Evolutionary conservation across 148 eudicot species (phyloP).

Genomic region (Diospyros kaki): DNA sequence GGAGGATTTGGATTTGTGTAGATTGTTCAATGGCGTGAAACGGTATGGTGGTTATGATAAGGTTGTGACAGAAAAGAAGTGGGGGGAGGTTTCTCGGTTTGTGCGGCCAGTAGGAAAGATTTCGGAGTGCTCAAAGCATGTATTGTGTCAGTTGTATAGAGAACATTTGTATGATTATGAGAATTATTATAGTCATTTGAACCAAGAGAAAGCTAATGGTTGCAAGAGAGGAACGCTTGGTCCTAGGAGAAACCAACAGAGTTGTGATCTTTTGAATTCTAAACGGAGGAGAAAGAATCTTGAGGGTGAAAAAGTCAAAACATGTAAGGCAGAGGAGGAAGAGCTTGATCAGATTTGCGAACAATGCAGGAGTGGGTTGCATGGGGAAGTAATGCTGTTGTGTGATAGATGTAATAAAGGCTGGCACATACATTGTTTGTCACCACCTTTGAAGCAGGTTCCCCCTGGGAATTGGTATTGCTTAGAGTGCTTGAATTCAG

Average conservation of each 20-base stretch:
- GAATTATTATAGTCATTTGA: conserved; percentile 54
- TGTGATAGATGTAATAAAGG: conserved; percentile 98
- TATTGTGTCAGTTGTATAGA: conserved; percentile 65
- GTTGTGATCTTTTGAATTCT: conserved; percentile 30
- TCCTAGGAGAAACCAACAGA: conserved; percentile 39
- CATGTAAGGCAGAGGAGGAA: conserved; percentile 40
- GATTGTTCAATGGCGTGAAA: conserved; percentile 84
- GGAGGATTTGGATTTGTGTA: conserved; percentile 90
- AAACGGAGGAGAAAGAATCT: conserved; percentile 66
- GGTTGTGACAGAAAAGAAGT: conserved; percentile 79
- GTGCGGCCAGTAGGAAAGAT: conserved; percentile 60
- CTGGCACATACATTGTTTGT: conserved; percentile 91
- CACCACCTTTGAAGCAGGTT: conserved; percentile 77
- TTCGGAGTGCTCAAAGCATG: conserved; percentile 85
- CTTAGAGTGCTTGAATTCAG: conserved; percentile 89
- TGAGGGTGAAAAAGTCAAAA: conserved; percentile 50
- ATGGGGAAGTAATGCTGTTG: conserved; percentile 93
- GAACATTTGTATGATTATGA: conserved; percentile 94
- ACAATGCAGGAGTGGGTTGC: conserved; percentile 93
- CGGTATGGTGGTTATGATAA: conserved; percentile 90
- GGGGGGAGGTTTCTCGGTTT: conserved; percentile 89
- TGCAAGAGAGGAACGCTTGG: conserved; percentile 33
- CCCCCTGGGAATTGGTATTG: conserved; percentile 98
- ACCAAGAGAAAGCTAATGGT: conserved; percentile 41
- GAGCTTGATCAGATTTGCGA: conserved; percentile 83